These are phyloP conservation scores for Cyclostephanos tholiformis DNA, from an alignment of 108 stramenopile species.

Conservation along the genomic window DNA sequence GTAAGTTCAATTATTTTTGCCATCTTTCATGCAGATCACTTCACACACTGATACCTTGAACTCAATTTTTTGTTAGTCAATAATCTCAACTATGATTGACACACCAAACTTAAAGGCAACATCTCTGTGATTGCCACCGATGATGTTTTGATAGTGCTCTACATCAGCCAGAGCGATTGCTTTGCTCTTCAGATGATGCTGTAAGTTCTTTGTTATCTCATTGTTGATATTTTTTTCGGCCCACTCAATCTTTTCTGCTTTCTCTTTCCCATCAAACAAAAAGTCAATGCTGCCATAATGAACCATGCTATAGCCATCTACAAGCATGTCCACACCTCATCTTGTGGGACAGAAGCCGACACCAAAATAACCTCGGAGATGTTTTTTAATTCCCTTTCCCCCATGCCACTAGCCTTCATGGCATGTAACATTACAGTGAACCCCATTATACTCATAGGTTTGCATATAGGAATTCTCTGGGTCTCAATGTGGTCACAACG, in stretches of 20 bases:
- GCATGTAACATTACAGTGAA: background rate
- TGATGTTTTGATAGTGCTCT: no score
- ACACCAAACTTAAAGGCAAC: background rate
- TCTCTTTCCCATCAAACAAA: no score
- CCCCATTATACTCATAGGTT: background rate
- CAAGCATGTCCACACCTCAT: background rate
- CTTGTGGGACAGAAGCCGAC: no score
- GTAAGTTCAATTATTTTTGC: no score
- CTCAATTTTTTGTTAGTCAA: background rate
- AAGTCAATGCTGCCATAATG: no score
- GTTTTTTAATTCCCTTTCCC: no score
- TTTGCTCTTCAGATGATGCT: background rate
- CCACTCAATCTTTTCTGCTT: background rate
- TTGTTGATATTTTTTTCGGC: background rate
- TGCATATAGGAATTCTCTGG: no score
- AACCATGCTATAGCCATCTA: background rate
- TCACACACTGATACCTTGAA: background rate
- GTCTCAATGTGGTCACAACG: no score
- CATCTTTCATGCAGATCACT: background rate
- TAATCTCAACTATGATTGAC: background rate
- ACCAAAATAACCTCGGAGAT: no score
- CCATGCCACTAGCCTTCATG: no score
- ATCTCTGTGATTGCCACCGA: background rate
- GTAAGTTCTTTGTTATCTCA: background rate
- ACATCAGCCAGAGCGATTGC: no score